Base-by-base conservation (phyloP, 148 eudicot species). In the Arctostaphylos glauca region DNA sequence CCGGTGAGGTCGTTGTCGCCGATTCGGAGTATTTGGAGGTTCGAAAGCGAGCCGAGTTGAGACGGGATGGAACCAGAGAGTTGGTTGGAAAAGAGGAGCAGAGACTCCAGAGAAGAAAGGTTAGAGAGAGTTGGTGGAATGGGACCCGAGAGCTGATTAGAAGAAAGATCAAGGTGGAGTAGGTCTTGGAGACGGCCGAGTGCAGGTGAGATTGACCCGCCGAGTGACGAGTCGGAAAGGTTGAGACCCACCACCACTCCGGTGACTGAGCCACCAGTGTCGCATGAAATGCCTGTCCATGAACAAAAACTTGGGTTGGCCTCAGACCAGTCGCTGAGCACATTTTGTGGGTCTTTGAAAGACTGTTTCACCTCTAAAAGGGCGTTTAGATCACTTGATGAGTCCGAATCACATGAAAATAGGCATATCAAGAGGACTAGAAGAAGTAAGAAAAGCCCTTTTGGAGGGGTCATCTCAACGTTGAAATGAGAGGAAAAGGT, bases 71-170 rank as follows among this genome's bases (percentile, higher is more conserved):
- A 80, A 31, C 97, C 99, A 31, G 91, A 81, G 77, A 96, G 95
- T 79, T 89, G 91, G 90, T 96, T 96, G 52, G 99, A 87, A 74
- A 82, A 94, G 13, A 96, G 94, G 6, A 90, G 84, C 67, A 96
- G 85, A 73, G 94, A 92, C 55, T 59, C 55, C 82, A 96, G 87
- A 43, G 89, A 84, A 55, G 95, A 85, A 70, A 96, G 96, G 82
- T 90, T 91, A 46, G 97, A 90, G 25, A 96, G 90, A 87, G 89
- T 84, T 81, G 96, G 88, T 94, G 99, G 98, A n/a, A 96, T 94
- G 90, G 95, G 91, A 14, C 99, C 98, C 16, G 89, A 76, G 59
- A 94, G 90, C 3, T 74, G 83, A 86, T 96, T 96, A 16, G 84
- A 82, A n/a, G 98, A 96, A 67, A 94, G 91, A 84, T 96, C 95